phyloP scores from a whole-genome alignment of 1,284 basidiomycete species.

The Mycena citricolor region DNA sequence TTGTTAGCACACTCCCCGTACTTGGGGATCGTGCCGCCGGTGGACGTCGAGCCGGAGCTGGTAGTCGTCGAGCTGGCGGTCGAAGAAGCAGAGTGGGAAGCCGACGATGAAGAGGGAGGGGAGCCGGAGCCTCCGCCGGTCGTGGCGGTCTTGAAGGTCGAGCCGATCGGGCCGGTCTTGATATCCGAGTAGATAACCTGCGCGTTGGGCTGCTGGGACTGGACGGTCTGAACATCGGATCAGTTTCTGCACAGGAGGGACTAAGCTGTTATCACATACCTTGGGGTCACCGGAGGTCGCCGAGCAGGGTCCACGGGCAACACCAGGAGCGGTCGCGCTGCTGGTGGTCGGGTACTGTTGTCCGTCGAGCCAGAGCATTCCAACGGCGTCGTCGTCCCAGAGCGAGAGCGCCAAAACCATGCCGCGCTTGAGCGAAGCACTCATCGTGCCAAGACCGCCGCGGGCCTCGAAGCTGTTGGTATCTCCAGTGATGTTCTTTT shows the following conservation, averaged over 20 bases:
- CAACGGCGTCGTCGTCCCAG: slow-evolving; percentile 55
- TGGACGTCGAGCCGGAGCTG: neutral
- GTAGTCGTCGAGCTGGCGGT: no score
- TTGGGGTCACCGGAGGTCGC: slow-evolving; percentile 46
- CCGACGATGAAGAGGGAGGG: no score
- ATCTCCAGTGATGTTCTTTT: slow-evolving; percentile 44
- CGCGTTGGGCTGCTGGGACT: slow-evolving; percentile 38
- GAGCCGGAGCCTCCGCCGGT: neutral
- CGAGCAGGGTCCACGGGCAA: slow-evolving; percentile 50
- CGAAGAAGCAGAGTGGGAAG: no score
- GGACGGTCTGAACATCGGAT: slow-evolving; percentile 32
- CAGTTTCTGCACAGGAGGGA: neutral
- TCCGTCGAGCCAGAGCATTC: slow-evolving; percentile 50
- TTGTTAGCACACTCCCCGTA: slow-evolving; percentile 12
- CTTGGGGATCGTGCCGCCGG: neutral
- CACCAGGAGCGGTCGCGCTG: slow-evolving; percentile 36
- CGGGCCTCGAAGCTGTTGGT: slow-evolving; percentile 44
- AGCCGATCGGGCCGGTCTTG: slow-evolving; percentile 50
- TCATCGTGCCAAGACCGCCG: slow-evolving; percentile 43
- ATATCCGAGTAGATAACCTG: slow-evolving; percentile 57
- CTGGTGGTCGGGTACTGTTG: slow-evolving; percentile 37
- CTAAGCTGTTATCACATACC: no score
- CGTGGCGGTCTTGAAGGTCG: slow-evolving; percentile 34
- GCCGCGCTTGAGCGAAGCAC: slow-evolving; percentile 36
- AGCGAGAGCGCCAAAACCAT: slow-evolving; percentile 48